Base-by-base conservation (phyloP, 257 asterid species). In the Handroanthus guayacan region DNA sequence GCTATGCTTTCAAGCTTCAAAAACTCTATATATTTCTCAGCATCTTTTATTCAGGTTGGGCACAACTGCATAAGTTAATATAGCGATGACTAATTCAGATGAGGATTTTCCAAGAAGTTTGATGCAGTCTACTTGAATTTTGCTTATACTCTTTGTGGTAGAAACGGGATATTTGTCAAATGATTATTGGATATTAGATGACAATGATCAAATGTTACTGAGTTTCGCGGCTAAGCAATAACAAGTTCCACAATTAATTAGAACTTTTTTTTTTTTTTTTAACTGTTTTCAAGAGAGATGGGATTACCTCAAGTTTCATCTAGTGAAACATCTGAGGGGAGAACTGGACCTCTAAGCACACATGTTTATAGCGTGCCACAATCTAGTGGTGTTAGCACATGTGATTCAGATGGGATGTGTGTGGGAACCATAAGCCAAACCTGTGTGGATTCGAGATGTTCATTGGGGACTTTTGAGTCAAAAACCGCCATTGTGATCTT, bases 291-390 rank as follows among this genome's bases (percentile, higher is more conserved):
- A 41, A n/a, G 58, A 37, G 79, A 17, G 61, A 91, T 91, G 97
- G 97, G 97, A 51, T 86, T 91, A 79, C 92, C 89, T 58, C 97
- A 86, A 75, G 84, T 79, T 75, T 75, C 89, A 57, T 79, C 86
- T 50, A 70, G 75, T 66, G 90, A 86, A 76, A 75, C 82, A 36
- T 78, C 92, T 52, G 87, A 86, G 14, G 79, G 55, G 68, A 86
- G 69, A 52, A 60, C 82, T 50, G 55, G 77, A 69, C 78, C 86
- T 45, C 39, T 78, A 20, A 81, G 79, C 76, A 34, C 86, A 61
- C 68, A 71, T 78, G 78, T 72, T 54, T 75, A 78, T 62, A 66
- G 76, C 43, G 73, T 80, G 31, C 78, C 88, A 5, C 86, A 74
- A 38, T 78, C 57, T 57, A 57, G 81, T 62, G 79, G 74, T 36